These are phyloP conservation scores for Jaminaea rosea DNA, from an alignment of 1,284 basidiomycete species.

Conservation along the genomic window DNA sequence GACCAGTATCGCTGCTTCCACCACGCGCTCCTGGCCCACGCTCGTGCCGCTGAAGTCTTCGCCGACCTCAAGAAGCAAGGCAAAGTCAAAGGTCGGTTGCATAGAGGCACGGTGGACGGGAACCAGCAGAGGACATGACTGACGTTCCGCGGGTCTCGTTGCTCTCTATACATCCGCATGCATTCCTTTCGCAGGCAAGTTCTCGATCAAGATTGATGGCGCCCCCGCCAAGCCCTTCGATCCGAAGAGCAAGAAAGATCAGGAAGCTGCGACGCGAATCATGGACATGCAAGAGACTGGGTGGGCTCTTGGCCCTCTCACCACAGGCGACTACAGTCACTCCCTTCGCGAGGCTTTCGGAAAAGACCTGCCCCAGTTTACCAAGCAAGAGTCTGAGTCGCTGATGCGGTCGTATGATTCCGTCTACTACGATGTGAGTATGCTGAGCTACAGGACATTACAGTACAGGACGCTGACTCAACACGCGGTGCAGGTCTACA, in stretches of 20 bases:
- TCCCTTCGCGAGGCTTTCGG: constrained; percentile 1
- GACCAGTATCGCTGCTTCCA: constrained; percentile 7
- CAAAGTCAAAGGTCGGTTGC: constrained; percentile 4
- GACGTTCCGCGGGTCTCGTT: too few relatives aligned
- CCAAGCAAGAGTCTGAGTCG: neutral
- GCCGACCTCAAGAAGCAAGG: constrained; percentile 7
- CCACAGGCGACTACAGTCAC: constrained; percentile 6
- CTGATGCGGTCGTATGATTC: constrained; percentile 10
- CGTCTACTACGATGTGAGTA: constrained; percentile 9
- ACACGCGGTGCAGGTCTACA: too few relatives aligned
- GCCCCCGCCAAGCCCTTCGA: constrained; percentile 3
- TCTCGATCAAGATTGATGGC: constrained; percentile 14
- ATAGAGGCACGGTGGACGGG: too few relatives aligned
- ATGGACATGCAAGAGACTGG: constrained; percentile 7
- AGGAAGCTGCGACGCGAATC: neutral
- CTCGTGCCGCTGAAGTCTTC: constrained; percentile 6
- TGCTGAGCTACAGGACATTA: too few relatives aligned
- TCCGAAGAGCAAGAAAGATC: neutral
- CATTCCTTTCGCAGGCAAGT: too few relatives aligned
- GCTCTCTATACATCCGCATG: too few relatives aligned
- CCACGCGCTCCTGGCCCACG: constrained; percentile 10
- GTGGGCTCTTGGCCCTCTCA: constrained; percentile 8
- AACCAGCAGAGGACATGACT: too few relatives aligned
- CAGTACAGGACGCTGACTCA: too few relatives aligned
- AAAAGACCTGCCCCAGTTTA: constrained; percentile 7